Conservation (phyloP, 116 monocot genomes). For the Dioscorea cayenensis region DNA sequence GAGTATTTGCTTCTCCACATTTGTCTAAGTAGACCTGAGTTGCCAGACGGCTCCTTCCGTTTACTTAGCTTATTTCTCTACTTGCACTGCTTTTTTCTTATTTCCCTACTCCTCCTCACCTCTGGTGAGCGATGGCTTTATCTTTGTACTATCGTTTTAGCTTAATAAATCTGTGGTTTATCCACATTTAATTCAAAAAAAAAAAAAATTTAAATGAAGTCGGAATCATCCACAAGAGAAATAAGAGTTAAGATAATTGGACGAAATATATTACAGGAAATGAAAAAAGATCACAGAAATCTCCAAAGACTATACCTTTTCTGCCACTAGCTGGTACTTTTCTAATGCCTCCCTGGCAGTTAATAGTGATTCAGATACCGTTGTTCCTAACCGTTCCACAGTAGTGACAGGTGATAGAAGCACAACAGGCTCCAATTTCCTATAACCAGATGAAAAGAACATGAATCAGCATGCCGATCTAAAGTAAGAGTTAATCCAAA, state of each 20-base stretch:
- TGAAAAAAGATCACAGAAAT: not conserved
- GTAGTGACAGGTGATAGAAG: slow-evolving; percentile 31
- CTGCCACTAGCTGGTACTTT: slow-evolving; percentile 64
- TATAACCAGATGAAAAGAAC: slow-evolving; percentile 17
- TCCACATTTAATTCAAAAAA: not conserved
- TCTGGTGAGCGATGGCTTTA: no score
- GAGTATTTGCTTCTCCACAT: no score
- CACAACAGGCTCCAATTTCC: slow-evolving; percentile 52
- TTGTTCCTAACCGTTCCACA: slow-evolving; percentile 29
- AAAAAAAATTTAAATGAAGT: not conserved
- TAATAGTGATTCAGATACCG: slow-evolving; percentile 44
- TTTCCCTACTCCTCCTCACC: slow-evolving; percentile 75
- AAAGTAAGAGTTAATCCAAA: not conserved
- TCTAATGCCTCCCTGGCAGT: slow-evolving; percentile 80
- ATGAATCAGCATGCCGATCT: slow-evolving; percentile 13
- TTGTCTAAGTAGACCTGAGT: no score
- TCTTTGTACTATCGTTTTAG: no score
- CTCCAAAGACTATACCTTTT: slow-evolving; percentile 44
- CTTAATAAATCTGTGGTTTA: no score
- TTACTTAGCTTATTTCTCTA: no score
- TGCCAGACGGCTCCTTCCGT: no score
- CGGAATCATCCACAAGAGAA: no score
- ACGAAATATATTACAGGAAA: not conserved
- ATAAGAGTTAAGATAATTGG: not conserved
- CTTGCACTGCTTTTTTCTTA: no score